Percentiles rank a stretch among this genome's conserved stretches.
phyloP scores from a whole-genome alignment of 306 rosid species.

The Sindora glabra region DNA sequence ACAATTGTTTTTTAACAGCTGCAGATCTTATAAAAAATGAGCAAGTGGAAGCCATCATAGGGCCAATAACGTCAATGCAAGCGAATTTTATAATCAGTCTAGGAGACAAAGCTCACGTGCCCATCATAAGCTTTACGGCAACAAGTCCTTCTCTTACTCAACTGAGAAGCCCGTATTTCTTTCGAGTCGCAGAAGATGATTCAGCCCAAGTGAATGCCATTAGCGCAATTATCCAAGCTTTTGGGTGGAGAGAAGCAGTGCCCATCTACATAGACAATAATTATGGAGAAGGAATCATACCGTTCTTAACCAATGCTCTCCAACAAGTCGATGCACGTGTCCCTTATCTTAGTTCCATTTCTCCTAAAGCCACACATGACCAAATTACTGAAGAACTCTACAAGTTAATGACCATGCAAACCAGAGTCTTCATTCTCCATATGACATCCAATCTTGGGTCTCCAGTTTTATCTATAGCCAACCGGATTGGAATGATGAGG shows the following conservation, averaged over 20 bases:
- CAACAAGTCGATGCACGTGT: conserved; percentile 1
- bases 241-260: conserved; percentile 41
- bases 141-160: conserved; percentile 25
- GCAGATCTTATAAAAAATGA: conserved; percentile 19
- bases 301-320: conserved; percentile 29
- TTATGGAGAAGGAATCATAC: conserved; percentile 37
- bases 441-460: neutral
- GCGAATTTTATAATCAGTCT: conserved; percentile 17
- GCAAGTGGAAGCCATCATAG: conserved; percentile 25
- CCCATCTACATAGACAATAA: conserved; percentile 38
- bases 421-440: conserved; percentile 28
- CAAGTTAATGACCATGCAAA: conserved; percentile 22
- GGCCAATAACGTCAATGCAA: conserved; percentile 21
- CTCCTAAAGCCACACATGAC: neutral
- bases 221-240: conserved; percentile 23
- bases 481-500: conserved; percentile 19
- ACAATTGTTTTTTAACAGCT: conserved; percentile 3
- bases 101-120: conserved; percentile 26
- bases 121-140: conserved; percentile 28
- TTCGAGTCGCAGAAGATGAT: conserved; percentile 34
- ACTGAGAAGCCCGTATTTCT: conserved; percentile 32
- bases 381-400: conserved; percentile 8
- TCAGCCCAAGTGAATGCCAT: conserved; percentile 37
- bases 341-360: conserved; percentile 8
- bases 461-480: conserved; percentile 11